Percentiles rank a stretch among this genome's conserved stretches.
Evolutionary conservation across 495 filamentous ascomycete species (phyloP).

Genomic region (Tuber magnatum): DNA sequence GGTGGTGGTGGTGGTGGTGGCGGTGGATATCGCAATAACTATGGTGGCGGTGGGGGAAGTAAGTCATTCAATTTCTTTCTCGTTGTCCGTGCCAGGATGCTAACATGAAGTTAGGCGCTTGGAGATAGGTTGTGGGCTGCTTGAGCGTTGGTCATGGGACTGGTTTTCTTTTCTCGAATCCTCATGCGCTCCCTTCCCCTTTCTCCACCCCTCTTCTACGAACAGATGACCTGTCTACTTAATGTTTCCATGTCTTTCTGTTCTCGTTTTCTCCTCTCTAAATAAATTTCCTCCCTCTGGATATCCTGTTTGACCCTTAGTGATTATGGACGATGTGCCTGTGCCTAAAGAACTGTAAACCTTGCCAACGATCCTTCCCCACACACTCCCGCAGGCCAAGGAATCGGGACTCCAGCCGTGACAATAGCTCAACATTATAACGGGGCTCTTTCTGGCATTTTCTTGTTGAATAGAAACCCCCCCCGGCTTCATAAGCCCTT

Average conservation of each 20-base stretch:
- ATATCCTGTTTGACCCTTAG: not conserved
- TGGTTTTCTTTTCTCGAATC: not conserved
- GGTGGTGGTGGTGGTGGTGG: conserved; percentile 45
- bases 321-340: not conserved
- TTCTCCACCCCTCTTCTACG: not conserved
- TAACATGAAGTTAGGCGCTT: not conserved
- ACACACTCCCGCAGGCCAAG: no score
- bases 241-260: not conserved
- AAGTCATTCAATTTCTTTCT: not conserved
- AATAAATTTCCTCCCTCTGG: not conserved
- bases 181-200: not conserved
- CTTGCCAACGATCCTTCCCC: not conserved
- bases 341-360: not conserved
- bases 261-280: not conserved
- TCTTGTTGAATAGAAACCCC: not conserved
- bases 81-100: not conserved
- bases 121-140: not conserved
- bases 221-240: not conserved
- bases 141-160: not conserved
- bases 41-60: conserved; percentile 4
- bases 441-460: not conserved
- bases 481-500: not conserved
- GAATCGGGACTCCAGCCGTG: not conserved
- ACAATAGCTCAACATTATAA: not conserved
- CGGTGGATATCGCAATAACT: conserved; percentile 2